phyloP scores from a whole-genome alignment of 257 asterid genomes.

The Plantago major region DNA sequence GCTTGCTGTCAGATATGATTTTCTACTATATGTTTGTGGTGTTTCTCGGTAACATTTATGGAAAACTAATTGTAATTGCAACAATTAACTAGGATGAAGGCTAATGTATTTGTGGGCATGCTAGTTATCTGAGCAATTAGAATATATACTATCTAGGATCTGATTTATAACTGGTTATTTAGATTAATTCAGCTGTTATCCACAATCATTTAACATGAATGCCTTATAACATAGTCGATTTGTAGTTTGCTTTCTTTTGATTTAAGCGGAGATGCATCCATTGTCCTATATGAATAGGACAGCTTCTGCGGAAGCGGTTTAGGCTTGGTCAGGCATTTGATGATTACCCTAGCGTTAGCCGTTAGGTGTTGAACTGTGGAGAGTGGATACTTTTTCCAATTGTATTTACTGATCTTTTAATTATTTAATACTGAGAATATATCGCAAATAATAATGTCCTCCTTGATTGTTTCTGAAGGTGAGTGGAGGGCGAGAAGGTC shows the following conservation, averaged over 20 bases:
- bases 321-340: no score
- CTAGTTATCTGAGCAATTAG: not conserved
- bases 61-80: not conserved
- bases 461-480: slow-evolving; percentile 38
- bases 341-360: no score
- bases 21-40: not conserved
- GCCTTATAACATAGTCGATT: not conserved
- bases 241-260: no score
- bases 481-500: slow-evolving; percentile 95
- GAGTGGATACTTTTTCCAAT: no score
- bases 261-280: no score
- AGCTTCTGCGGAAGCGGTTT: no score
- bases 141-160: not conserved
- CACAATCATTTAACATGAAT: not conserved
- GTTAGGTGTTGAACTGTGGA: no score
- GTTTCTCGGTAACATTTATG: not conserved
- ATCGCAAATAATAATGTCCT: no score
- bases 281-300: no score
- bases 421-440: no score
- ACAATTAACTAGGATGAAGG: not conserved
- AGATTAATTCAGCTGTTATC: not conserved
- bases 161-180: not conserved
- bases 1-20: slow-evolving; percentile 4
- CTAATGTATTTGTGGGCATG: not conserved
- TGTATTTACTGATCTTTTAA: no score